A percentile compares a stretch with the other conserved stretches of the same genome.
phyloP scores from a whole-genome alignment of 805 yeast species.

The Komagataella phaffii region DNA sequence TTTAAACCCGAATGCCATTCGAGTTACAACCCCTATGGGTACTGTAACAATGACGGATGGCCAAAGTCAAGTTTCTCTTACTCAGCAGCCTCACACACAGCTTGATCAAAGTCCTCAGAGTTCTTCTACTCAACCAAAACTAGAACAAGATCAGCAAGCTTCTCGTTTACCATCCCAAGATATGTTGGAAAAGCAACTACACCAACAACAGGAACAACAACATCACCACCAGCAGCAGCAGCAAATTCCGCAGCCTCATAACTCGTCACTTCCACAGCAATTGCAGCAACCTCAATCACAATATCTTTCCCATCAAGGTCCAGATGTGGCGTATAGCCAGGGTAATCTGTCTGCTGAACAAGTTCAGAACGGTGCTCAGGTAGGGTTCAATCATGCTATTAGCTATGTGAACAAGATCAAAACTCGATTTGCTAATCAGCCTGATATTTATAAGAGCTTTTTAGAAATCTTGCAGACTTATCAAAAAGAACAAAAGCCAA shows the following conservation, averaged over 20 bases:
- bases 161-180: background rate
- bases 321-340: background rate
- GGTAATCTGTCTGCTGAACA: slow-evolving; percentile 7
- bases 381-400: slow-evolving; percentile 95
- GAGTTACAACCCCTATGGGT: slow-evolving; percentile 93
- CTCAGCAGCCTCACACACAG: slow-evolving; percentile 4
- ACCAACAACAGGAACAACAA: slow-evolving; percentile 5
- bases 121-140: slow-evolving; percentile 2
- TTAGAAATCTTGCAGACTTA: slow-evolving; percentile 92
- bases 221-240: slow-evolving; percentile 7
- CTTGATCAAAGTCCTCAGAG: slow-evolving; percentile 2
- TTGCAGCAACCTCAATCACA: background rate
- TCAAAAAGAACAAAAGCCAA: slow-evolving; percentile 92
- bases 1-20: slow-evolving; percentile 79
- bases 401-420: slow-evolving; percentile 93
- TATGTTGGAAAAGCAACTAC: slow-evolving; percentile 5
- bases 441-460: slow-evolving; percentile 90
- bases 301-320: slow-evolving; percentile 4
- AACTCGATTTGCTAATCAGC: slow-evolving; percentile 84
- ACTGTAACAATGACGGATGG: slow-evolving; percentile 36
- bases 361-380: slow-evolving; percentile 43
- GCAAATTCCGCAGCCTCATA: slow-evolving; percentile 2
- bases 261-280: slow-evolving; percentile 1
- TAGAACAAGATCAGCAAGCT: slow-evolving; percentile 7
- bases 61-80: slow-evolving; percentile 6